Evolutionary conservation across 2,329 filamentous ascomycete species (phyloP), one percentile per base, ranked within the genome.

Genomic region (Calonectria hawksworthii): DNA sequence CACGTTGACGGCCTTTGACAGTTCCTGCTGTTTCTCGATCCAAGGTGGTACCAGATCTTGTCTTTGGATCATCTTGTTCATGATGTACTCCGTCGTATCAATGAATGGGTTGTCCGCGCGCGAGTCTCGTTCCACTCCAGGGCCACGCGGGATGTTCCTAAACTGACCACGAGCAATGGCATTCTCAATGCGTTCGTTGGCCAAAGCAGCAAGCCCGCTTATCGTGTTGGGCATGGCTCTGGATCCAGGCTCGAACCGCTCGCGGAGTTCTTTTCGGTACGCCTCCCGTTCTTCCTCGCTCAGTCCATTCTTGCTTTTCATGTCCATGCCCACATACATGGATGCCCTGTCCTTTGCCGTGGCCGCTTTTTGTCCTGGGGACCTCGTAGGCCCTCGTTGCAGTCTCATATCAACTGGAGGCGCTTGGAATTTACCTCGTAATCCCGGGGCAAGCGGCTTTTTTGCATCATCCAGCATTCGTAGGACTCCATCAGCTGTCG

Each of bases 1-100:
- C 1, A 89, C 88, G 16, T 88, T 90, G 1, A 93, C 90, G 0
- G 94, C 90, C 74, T 91, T 92, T 14, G 92, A 90, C 8, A 99
- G 87, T 81, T 98, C 96, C 83, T 99, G 96, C 84, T 99, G 97
- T 86, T 98, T 99, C 85, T 99, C 97, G 74, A 99, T 99, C 97
- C 97, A 99, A 0, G 96, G 96, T 0, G 97, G 97, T 0, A 98
- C 95, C 74, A 99, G 95, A 26, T 98, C 96, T 85, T 99, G 97
- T 73, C 94, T 94, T 86, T 98, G 95, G 76, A 99, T 98, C 88
- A 99, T 98, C 86, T 98, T 97, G 86, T 99, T 99, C 94, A 99
- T 94, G 80, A 99, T 95, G 83, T 98, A 98, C 85, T 99, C 96
- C 0, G 97, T 99, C 0, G 96, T 99, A 82, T 99, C 95, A 72